Percentiles rank a stretch among this genome's conserved stretches.
Evolutionary conservation across 2,329 filamentous ascomycete species (phyloP).

Genomic region (Cladobotryum protrusum): DNA sequence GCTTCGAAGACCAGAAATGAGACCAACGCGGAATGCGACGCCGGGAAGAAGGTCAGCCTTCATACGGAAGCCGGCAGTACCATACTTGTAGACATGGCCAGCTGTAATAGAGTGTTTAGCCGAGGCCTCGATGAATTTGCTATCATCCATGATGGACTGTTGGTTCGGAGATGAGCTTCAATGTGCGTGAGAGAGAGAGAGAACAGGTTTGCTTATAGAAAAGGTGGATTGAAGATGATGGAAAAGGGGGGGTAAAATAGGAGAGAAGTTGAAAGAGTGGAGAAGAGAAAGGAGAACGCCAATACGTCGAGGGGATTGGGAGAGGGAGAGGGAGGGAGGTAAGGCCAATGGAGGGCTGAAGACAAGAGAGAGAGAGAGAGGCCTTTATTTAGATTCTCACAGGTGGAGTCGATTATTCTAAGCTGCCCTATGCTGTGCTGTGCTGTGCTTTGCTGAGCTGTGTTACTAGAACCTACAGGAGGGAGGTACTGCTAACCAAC

Average conservation of each 20-base stretch:
- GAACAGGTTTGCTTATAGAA: not conserved
- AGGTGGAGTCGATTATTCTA: slow-evolving; percentile 7
- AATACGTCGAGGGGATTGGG: not conserved
- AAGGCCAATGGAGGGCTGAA: not conserved
- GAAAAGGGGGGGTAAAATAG: not conserved
- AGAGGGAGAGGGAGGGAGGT: not conserved
- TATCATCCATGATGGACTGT: slow-evolving; percentile 40
- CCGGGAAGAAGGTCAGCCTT: slow-evolving; percentile 77
- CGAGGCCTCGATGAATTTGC: slow-evolving; percentile 52
- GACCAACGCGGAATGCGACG: slow-evolving; percentile 85
- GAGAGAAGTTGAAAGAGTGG: not conserved
- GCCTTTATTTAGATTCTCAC: slow-evolving; percentile 8
- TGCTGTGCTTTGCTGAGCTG: not conserved
- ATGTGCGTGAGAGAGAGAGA: not conserved
- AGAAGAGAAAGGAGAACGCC: not conserved
- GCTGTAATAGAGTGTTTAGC: slow-evolving; percentile 54
- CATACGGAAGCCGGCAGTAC: slow-evolving; percentile 64
- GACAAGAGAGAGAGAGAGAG: slow-evolving; percentile 5
- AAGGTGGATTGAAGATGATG: not conserved
- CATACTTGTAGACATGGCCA: slow-evolving; percentile 55
- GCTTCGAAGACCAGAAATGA: slow-evolving; percentile 82
- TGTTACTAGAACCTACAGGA: no score
- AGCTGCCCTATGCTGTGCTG: not conserved
- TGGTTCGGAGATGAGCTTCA: not conserved
- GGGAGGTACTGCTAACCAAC: no score